phyloP scores from a whole-genome alignment of 192 early-diverging fungal genomes.

The Backusella circina region DNA sequence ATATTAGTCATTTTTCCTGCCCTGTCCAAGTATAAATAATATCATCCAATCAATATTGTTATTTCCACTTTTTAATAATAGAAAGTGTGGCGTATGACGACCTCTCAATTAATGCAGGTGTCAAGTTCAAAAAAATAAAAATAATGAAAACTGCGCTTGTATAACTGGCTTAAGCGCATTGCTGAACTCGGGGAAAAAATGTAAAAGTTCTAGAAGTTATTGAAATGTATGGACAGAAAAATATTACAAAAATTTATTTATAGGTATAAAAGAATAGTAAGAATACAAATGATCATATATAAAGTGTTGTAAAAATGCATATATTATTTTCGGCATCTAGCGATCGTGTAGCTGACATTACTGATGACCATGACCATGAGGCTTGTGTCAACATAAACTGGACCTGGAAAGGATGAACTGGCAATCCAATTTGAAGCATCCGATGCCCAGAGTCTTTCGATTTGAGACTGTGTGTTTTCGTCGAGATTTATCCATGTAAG shows the following conservation, averaged over 20 bases:
- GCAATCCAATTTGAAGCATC: neutral
- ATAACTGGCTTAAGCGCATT: neutral
- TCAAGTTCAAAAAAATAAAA: neutral
- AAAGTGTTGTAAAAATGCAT: neutral
- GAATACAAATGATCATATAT: neutral
- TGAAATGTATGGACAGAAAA: neutral
- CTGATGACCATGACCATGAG: neutral
- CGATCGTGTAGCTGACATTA: neutral
- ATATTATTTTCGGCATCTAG: neutral
- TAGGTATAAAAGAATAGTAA: neutral
- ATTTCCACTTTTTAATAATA: neutral
- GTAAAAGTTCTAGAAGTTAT: neutral
- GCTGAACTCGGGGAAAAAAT: neutral
- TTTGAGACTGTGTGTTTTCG: constrained; percentile 1
- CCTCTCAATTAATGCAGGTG: neutral
- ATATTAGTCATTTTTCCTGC: neutral
- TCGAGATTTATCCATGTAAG: constrained; percentile 1
- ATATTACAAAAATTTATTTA: constrained; percentile 1
- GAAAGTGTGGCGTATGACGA: neutral
- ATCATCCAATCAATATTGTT: neutral
- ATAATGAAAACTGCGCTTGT: neutral
- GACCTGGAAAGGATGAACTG: neutral
- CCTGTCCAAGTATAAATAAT: neutral
- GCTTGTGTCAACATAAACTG: constrained; percentile 2
- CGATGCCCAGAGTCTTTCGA: neutral